Evolutionary conservation across 73 alveolate genomes (phyloP).

Genomic region (Paramecium sexaurelia): DNA sequence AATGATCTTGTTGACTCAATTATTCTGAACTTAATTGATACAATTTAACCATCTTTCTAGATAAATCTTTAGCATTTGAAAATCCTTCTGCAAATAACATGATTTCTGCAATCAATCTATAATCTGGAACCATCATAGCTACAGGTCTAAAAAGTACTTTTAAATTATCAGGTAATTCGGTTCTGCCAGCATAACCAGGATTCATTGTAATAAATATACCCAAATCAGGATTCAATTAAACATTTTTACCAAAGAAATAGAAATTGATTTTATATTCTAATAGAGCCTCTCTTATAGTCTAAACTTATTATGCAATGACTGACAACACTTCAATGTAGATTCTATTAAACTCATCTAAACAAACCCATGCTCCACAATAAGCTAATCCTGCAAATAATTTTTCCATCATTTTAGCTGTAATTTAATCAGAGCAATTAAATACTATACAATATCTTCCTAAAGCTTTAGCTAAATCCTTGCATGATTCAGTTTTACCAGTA

Average conservation of each 20-base stretch:
- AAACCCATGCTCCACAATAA: conserved; percentile 96
- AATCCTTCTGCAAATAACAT: conserved; percentile 98
- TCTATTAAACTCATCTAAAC: conserved; percentile 98
- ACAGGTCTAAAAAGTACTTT: conserved; percentile 88
- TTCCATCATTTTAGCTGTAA: conserved; percentile 89
- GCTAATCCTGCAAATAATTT: conserved; percentile 89
- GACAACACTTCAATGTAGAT: conserved; percentile 98
- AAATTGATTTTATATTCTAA: conserved; percentile 86
- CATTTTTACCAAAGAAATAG: conserved; percentile 92
- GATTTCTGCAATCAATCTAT: conserved; percentile 94
- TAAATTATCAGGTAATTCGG: conserved; percentile 98
- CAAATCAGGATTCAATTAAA: conserved; percentile 85
- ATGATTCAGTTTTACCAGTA: conserved; percentile 91
- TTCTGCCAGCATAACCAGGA: conserved; percentile 99
- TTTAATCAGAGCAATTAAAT: conserved; percentile 88
- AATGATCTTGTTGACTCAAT: conserved; percentile 95
- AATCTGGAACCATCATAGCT: conserved; percentile 98
- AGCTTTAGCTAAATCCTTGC: conserved; percentile 90
- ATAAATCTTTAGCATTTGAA: conserved; percentile 90
- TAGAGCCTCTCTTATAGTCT: conserved; percentile 95
- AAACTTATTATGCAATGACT: conserved; percentile 97
- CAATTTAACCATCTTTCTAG: conserved; percentile 95
- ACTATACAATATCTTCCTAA: conserved; percentile 91
- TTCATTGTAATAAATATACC: conserved; percentile 99
- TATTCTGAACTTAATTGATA: conserved; percentile 93